Conservation (phyloP, 2,329 filamentous ascomycete genomes). For the Lasiodiplodia sp. region DNA sequence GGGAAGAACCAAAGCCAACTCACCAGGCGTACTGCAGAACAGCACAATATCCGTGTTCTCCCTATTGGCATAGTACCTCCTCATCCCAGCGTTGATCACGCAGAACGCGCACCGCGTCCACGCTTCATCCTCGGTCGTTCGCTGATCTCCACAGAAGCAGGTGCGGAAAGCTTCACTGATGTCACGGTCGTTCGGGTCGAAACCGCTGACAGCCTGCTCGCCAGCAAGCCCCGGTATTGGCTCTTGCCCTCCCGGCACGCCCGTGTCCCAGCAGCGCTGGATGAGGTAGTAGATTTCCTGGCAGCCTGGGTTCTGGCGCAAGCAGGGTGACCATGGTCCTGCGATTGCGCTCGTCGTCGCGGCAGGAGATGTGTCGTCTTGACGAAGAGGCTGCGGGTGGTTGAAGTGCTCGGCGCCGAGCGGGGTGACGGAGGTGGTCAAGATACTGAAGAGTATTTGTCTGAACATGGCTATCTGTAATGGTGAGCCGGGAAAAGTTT, state of each 20-base stretch:
- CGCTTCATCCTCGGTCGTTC: neutral
- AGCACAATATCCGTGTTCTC: neutral
- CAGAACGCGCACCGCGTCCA: slow-evolving; percentile 2
- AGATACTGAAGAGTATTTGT: neutral
- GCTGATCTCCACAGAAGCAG: slow-evolving; percentile 19
- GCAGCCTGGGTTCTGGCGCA: slow-evolving; percentile 1
- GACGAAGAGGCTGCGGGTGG: neutral
- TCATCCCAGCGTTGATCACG: neutral
- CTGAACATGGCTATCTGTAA: neutral
- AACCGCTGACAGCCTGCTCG: neutral
- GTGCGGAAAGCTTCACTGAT: slow-evolving; percentile 11
- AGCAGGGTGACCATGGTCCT: neutral
- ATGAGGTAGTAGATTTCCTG: slow-evolving; percentile 4
- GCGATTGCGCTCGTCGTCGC: neutral
- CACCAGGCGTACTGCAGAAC: slow-evolving; percentile 9
- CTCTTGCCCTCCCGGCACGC: neutral
- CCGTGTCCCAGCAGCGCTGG: slow-evolving; percentile 25
- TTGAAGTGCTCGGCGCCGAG: neutral
- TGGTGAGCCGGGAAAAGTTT: neutral
- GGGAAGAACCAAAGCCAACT: neutral
- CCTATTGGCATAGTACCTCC: too few species aligned
- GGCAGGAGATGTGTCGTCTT: neutral
- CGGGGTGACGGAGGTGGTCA: neutral
- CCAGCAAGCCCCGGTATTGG: too few species aligned
- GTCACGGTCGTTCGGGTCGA: slow-evolving; percentile 14